These are phyloP conservation scores for Erodium maritimum DNA, from an alignment of 345 rosid genomes.

Conservation along the genomic window DNA sequence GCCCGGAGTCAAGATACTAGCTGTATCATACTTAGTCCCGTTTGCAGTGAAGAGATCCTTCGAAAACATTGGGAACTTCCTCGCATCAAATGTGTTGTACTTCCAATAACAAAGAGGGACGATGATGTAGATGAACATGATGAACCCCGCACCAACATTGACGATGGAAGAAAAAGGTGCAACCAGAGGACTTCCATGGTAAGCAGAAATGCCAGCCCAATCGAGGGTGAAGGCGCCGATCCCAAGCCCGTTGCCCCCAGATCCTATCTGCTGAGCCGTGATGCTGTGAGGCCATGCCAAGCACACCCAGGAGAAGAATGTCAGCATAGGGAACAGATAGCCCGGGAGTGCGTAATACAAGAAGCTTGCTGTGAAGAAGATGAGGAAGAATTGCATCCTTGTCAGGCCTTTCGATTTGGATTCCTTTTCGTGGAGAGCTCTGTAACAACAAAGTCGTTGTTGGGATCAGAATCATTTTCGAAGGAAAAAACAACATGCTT, in stretches of 20 bases:
- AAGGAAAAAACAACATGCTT: too few species aligned
- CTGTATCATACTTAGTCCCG: constrained; percentile 79
- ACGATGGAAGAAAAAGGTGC: constrained; percentile 84
- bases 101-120: constrained; percentile 96
- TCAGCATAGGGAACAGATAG: constrained; percentile 70
- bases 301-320: constrained; percentile 98
- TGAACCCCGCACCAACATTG: constrained; percentile 79
- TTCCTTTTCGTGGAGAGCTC: constrained; percentile 93
- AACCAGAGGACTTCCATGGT: constrained; percentile 92
- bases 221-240: constrained; percentile 89
- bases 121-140: constrained; percentile 84
- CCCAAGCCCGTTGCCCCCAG: constrained; percentile 93
- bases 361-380: constrained; percentile 53
- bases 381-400: constrained; percentile 72
- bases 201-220: constrained; percentile 99
- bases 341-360: constrained; percentile 74
- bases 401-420: constrained; percentile 40
- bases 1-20: constrained; percentile 58
- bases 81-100: too few species aligned
- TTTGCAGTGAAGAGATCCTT: constrained; percentile 61
- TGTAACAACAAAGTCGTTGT: constrained; percentile 15
- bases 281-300: constrained; percentile 84
- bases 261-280: constrained; percentile 94
- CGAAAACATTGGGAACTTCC: constrained; percentile 83
- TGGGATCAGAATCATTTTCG: not conserved